phyloP scores from a whole-genome alignment of 2,329 filamentous ascomycete species.

The Cladophialophora bantiana region DNA sequence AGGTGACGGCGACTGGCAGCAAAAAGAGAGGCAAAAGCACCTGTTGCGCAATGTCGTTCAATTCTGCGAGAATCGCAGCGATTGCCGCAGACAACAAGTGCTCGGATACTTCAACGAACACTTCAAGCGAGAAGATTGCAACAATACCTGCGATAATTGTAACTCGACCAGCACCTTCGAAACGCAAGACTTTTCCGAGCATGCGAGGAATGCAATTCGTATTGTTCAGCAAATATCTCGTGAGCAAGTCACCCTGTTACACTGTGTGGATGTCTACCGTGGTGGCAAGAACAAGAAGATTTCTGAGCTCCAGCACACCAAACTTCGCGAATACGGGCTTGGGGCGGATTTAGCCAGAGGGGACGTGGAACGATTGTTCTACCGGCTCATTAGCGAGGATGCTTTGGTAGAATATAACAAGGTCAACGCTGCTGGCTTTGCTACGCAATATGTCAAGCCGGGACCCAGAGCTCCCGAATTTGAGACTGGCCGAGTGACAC shows the following conservation, averaged over 20 bases:
- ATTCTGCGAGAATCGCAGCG: slow-evolving; percentile 86
- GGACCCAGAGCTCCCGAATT: slow-evolving; percentile 58
- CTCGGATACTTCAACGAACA: slow-evolving; percentile 92
- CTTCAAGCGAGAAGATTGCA: slow-evolving; percentile 76
- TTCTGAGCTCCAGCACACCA: slow-evolving; percentile 60
- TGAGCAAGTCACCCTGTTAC: slow-evolving; percentile 72
- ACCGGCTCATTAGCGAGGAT: slow-evolving; percentile 74
- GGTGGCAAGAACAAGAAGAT: slow-evolving; percentile 70
- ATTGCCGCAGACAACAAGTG: slow-evolving; percentile 87
- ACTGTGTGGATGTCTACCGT: slow-evolving; percentile 84
- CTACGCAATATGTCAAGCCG: slow-evolving; percentile 69
- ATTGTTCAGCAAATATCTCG: slow-evolving; percentile 67
- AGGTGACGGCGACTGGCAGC: slow-evolving; percentile 75
- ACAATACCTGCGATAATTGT: slow-evolving; percentile 87
- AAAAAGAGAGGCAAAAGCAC: slow-evolving; percentile 81
- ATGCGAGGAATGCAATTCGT: slow-evolving; percentile 73
- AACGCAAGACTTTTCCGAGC: slow-evolving; percentile 75
- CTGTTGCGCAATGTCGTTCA: slow-evolving; percentile 87
- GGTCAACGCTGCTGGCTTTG: slow-evolving; percentile 68
- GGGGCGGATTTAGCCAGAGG: slow-evolving; percentile 74
- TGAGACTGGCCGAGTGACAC: slow-evolving; percentile 49
- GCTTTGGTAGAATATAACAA: slow-evolving; percentile 75
- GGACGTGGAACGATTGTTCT: slow-evolving; percentile 84
- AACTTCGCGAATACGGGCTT: slow-evolving; percentile 67
- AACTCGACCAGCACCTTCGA: slow-evolving; percentile 74